phyloP scores from a whole-genome alignment of 495 filamentous ascomycete species.

The Baudoinia panamericana region DNA sequence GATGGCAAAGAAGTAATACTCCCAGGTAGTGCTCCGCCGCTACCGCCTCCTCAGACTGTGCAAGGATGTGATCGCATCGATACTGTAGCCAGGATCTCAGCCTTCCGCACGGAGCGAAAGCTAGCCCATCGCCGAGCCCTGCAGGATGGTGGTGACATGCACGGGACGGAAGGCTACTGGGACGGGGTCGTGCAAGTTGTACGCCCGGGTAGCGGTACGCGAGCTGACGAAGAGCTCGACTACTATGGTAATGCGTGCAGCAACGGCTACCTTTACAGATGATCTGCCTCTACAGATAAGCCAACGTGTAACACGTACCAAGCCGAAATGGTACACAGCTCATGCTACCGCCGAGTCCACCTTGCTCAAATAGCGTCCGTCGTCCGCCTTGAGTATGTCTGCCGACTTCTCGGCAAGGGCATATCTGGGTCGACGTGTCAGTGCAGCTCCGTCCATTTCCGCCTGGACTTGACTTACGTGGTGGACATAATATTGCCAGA shows the following conservation, averaged over 20 bases:
- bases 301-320: not conserved
- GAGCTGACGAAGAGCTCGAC: conserved; percentile 14
- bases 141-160: conserved; percentile 5
- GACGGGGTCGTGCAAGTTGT: conserved; percentile 16
- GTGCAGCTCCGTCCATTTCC: too few relatives aligned
- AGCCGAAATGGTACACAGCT: not conserved
- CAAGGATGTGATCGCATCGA: conserved; percentile 5
- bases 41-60: too few relatives aligned
- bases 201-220: conserved; percentile 3
- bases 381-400: conserved; percentile 20
- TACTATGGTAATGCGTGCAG: conserved; percentile 17
- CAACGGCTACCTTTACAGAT: conserved; percentile 12
- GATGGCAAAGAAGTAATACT: conserved; percentile 12
- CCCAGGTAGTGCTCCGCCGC: not conserved
- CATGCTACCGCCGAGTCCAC: conserved; percentile 3
- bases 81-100: conserved; percentile 13
- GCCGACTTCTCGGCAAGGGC: conserved; percentile 22
- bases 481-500: conserved; percentile 22
- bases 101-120: conserved; percentile 15
- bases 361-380: conserved; percentile 11
- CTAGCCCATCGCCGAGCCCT: conserved; percentile 10
- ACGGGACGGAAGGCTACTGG: conserved; percentile 18
- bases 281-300: not conserved
- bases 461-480: too few relatives aligned
- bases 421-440: too few relatives aligned